phyloP scores from a whole-genome alignment of 2,329 filamentous ascomycete genomes.

The Xylaria sp. region DNA sequence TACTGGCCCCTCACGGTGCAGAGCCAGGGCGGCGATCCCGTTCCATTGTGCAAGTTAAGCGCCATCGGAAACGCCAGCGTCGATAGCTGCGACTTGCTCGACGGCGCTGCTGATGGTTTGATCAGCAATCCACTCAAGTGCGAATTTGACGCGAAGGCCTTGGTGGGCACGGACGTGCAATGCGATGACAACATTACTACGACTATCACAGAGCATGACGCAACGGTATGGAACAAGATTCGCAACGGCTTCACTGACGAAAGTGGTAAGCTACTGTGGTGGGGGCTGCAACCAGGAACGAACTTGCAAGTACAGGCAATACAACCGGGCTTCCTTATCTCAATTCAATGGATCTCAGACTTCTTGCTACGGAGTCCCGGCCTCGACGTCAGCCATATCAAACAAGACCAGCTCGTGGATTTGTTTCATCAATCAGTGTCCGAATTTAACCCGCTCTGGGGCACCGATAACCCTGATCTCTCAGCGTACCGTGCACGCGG shows the following conservation, averaged over 20 bases:
- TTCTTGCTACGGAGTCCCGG: conserved; percentile 44
- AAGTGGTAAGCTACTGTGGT: conserved; percentile 37
- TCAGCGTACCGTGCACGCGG: conserved; percentile 49
- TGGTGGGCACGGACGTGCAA: conserved; percentile 52
- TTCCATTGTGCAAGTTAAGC: conserved; percentile 38
- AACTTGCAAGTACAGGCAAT: conserved; percentile 25
- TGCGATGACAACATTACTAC: conserved; percentile 41
- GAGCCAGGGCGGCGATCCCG: conserved; percentile 48
- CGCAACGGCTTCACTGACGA: conserved; percentile 39
- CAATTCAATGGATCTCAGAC: conserved; percentile 41
- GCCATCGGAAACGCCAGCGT: conserved; percentile 55
- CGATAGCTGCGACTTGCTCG: conserved; percentile 59
- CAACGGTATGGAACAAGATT: conserved; percentile 37
- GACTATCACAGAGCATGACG: conserved; percentile 50
- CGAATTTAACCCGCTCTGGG: conserved; percentile 44
- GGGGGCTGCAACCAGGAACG: conserved; percentile 35
- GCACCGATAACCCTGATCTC: conserved; percentile 47
- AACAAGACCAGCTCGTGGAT: conserved; percentile 45
- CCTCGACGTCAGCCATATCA: conserved; percentile 47
- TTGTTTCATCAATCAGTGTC: conserved; percentile 38
- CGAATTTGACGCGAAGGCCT: conserved; percentile 51
- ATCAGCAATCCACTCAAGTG: conserved; percentile 58
- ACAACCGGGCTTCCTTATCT: conserved; percentile 37
- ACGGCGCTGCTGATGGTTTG: conserved; percentile 61
- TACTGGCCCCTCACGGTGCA: conserved; percentile 54